A percentile compares a stretch with the other conserved stretches of the same genome.
Evolutionary conservation across 1,139 yeast species (phyloP).

Genomic region (Sugiyamaella paludigena): DNA sequence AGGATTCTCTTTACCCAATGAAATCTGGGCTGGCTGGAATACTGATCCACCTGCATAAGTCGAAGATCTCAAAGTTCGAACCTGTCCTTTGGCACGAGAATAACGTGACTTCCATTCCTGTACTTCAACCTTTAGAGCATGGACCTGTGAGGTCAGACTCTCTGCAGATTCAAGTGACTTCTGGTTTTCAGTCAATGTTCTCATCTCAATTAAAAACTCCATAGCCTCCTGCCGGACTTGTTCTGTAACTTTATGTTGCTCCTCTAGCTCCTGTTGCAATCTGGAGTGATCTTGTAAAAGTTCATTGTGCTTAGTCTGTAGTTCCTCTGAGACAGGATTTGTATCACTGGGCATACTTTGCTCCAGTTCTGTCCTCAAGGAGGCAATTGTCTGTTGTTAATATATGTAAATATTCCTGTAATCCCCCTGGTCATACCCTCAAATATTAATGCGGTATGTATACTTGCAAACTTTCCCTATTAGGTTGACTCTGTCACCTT

Average conservation of each 20-base stretch:
- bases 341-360: background rate
- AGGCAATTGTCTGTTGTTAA: slow-evolving; percentile 13
- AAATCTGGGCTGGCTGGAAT: slow-evolving; percentile 18
- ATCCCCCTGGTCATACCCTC: no score
- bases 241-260: slow-evolving; percentile 40
- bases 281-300: slow-evolving; percentile 20
- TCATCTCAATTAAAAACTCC: slow-evolving; percentile 42
- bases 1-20: slow-evolving; percentile 25
- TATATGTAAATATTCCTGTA: background rate
- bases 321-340: background rate
- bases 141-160: slow-evolving; percentile 30
- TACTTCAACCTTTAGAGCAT: slow-evolving; percentile 36
- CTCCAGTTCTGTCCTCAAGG: slow-evolving; percentile 10
- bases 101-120: slow-evolving; percentile 40
- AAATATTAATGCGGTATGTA: no score
- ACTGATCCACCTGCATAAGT: slow-evolving; percentile 24
- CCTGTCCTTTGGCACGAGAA: slow-evolving; percentile 34
- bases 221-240: slow-evolving; percentile 44
- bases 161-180: slow-evolving; percentile 26
- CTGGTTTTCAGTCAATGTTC: slow-evolving; percentile 37
- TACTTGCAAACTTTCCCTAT: no score
- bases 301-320: slow-evolving; percentile 23
- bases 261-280: slow-evolving; percentile 33
- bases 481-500: no score
- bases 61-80: slow-evolving; percentile 33